Percentiles rank a stretch among this genome's conserved stretches.
These are phyloP conservation scores for Gryganskiella cystojenkinii DNA, from an alignment of 192 early-diverging fungal species.

Conservation along the genomic window DNA sequence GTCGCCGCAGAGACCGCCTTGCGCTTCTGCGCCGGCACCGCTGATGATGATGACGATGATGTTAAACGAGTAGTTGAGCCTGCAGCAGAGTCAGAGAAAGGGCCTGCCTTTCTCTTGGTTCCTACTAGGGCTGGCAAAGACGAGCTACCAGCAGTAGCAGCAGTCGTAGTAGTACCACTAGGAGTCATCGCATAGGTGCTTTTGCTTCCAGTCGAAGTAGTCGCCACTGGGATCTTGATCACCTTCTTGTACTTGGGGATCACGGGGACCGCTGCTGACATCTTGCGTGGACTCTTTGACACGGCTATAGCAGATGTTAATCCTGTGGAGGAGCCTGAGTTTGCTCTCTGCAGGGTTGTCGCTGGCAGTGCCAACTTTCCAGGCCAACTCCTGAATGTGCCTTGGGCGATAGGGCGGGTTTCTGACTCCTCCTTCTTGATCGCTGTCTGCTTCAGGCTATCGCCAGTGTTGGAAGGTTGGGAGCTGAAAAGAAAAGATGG, in stretches of 20 bases:
- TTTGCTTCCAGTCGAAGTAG: not conserved
- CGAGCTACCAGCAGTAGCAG: not conserved
- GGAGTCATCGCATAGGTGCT: conserved; percentile 9
- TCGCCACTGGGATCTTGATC: conserved; percentile 34
- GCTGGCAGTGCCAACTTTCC: conserved; percentile 31
- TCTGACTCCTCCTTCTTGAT: no score
- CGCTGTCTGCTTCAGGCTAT: no score
- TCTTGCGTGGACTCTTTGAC: conserved; percentile 12
- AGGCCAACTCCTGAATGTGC: conserved; percentile 30
- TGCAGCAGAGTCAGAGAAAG: not conserved
- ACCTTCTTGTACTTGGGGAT: conserved; percentile 29
- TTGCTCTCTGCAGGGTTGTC: no score
- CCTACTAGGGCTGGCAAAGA: not conserved
- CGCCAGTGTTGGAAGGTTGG: no score
- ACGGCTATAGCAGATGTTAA: not conserved
- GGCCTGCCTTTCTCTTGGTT: conserved; percentile 3
- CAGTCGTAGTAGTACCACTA: not conserved
- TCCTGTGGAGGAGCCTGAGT: no score
- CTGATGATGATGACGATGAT: not conserved
- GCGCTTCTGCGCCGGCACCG: not conserved
- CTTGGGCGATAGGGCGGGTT: no score
- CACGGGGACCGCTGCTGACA: not conserved
- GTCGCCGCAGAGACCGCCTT: conserved; percentile 41
- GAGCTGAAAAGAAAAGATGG: no score
- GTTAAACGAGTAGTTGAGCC: not conserved